Conservation (phyloP, 768 basidiomycete species). For the Mycena maculata region DNA sequence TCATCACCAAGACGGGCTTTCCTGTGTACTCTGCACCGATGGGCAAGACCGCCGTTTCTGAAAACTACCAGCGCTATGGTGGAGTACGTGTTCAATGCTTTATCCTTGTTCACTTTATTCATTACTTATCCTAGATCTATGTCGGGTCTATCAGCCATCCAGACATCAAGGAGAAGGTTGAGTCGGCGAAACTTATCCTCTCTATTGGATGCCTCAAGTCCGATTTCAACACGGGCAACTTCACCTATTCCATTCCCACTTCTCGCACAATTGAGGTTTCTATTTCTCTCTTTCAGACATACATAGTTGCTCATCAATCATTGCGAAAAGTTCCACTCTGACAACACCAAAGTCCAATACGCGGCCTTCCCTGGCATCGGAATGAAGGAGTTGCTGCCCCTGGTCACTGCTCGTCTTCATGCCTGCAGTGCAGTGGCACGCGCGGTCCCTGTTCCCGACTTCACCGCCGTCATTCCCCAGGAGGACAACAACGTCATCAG, state of each 20-base stretch:
- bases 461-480: slow-evolving; percentile 57
- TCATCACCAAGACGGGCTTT: slow-evolving; percentile 73
- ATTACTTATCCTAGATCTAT: slow-evolving; percentile 65
- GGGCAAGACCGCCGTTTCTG: slow-evolving; percentile 84
- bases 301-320: not conserved
- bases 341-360: slow-evolving; percentile 73
- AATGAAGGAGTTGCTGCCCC: slow-evolving; percentile 83
- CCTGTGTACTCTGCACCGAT: slow-evolving; percentile 82
- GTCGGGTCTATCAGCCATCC: slow-evolving; percentile 78
- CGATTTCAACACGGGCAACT: slow-evolving; percentile 92
- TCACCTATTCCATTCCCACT: slow-evolving; percentile 77
- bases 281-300: not conserved
- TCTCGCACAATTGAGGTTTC: slow-evolving; percentile 72
- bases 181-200: slow-evolving; percentile 79
- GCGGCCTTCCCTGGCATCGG: slow-evolving; percentile 74
- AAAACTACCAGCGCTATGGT: slow-evolving; percentile 78
- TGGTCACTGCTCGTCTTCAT: slow-evolving; percentile 67
- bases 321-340: slow-evolving; percentile 74
- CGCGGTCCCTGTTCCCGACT: slow-evolving; percentile 60
- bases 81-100: slow-evolving; percentile 64
- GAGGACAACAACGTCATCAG: slow-evolving; percentile 68
- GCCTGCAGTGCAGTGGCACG: slow-evolving; percentile 52
- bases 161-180: slow-evolving; percentile 75
- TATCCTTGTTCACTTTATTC: slow-evolving; percentile 5
- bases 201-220: slow-evolving; percentile 77